These are phyloP conservation scores for Colletotrichum nymphaeae DNA, from an alignment of 2,329 filamentous ascomycete genomes.

Conservation along the genomic window DNA sequence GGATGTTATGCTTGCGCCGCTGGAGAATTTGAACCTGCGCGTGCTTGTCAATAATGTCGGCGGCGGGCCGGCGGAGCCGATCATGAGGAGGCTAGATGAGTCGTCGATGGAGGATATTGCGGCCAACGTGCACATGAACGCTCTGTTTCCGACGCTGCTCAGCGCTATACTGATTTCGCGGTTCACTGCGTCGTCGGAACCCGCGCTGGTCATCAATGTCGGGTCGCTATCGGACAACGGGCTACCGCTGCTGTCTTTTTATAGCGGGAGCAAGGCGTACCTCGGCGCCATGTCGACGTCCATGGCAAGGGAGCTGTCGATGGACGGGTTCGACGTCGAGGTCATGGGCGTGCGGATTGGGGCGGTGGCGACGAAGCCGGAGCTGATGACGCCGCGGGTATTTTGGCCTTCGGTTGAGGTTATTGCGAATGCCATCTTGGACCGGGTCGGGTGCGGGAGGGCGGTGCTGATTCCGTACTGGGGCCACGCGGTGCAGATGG, in stretches of 20 bases:
- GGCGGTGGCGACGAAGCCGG: conserved; percentile 20
- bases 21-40: conserved; percentile 36
- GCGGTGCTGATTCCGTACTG: conserved; percentile 24
- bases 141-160: conserved; percentile 32
- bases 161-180: conserved; percentile 17
- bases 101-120: conserved; percentile 7
- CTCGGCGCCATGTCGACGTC: conserved; percentile 17
- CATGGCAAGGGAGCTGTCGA: conserved; percentile 15
- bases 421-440: conserved; percentile 27
- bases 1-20: conserved; percentile 25
- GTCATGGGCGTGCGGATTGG: conserved; percentile 25
- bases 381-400: conserved; percentile 12
- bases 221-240: conserved; percentile 27
- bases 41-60: conserved; percentile 40
- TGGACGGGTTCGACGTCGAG: conserved; percentile 27
- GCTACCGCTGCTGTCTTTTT: conserved; percentile 24
- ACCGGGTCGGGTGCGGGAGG: conserved; percentile 29
- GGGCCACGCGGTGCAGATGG: conserved; percentile 18
- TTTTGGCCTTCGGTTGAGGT: conserved; percentile 25
- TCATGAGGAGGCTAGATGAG: conserved; percentile 26
- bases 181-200: neutral
- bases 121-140: conserved; percentile 26
- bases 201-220: conserved; percentile 32
- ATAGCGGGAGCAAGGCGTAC: conserved; percentile 31
- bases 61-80: conserved; percentile 6